phyloP scores from a whole-genome alignment of 2,329 filamentous ascomycete species.

The Microascus cirrosus region DNA sequence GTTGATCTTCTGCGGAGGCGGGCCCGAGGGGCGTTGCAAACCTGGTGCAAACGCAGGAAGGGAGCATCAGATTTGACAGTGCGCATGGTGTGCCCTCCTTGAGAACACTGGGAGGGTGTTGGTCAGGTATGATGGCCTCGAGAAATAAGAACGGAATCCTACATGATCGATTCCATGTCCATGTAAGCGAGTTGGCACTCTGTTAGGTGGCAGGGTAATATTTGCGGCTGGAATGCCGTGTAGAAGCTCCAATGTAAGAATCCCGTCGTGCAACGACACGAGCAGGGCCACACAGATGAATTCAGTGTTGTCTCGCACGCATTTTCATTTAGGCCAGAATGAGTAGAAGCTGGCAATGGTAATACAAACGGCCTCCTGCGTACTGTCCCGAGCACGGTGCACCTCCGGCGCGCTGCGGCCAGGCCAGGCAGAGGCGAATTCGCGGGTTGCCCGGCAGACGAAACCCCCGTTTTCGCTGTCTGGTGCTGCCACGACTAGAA shows the following conservation, averaged over 20 bases:
- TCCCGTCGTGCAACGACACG: neutral
- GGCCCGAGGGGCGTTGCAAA: neutral
- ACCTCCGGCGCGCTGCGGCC: neutral
- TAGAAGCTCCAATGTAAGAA: neutral
- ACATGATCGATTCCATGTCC: neutral
- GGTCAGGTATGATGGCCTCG: neutral
- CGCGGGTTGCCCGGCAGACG: neutral
- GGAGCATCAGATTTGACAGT: neutral
- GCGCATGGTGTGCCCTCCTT: neutral
- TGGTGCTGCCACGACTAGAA: neutral
- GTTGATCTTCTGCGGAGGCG: neutral
- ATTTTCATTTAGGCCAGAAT: neutral
- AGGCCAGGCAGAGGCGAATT: neutral
- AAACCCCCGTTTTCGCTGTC: neutral
- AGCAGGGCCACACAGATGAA: neutral
- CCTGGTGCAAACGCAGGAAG: neutral
- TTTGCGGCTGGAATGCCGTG: neutral
- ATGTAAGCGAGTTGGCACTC: too few relatives aligned
- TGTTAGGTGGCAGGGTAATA: neutral
- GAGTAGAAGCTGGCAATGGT: neutral
- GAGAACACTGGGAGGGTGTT: neutral
- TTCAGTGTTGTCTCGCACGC: neutral
- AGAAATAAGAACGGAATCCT: neutral
- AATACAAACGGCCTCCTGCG: neutral
- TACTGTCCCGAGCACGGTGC: neutral